phyloP scores from a whole-genome alignment of 1,284 basidiomycete species.

The Mycosarcoma mackinlayi region DNA sequence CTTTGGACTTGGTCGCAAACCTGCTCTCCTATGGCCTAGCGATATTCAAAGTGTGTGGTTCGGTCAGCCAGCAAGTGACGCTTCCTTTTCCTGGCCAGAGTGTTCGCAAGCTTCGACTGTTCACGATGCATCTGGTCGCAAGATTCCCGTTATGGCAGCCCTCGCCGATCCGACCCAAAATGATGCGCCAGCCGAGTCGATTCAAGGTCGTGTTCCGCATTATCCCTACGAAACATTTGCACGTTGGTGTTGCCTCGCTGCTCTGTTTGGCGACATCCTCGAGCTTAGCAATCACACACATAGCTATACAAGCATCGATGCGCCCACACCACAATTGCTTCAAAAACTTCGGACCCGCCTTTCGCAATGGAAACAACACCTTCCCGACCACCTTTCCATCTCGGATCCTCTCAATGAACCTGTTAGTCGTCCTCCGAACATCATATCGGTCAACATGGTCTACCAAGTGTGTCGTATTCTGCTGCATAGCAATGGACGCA shows the following conservation, averaged over 20 bases:
- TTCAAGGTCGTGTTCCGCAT: neutral
- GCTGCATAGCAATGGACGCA: conserved; percentile 3
- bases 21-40: neutral
- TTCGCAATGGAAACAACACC: neutral
- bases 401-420: neutral
- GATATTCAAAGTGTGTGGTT: conserved; percentile 1
- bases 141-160: conserved; percentile 8
- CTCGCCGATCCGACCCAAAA: neutral
- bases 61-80: conserved; percentile 2
- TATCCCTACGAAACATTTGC: conserved; percentile 7
- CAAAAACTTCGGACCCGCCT: neutral
- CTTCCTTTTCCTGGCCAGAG: conserved; percentile 2
- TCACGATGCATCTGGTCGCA: conserved; percentile 3
- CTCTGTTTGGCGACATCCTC: conserved; percentile 3
- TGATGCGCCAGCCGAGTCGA: neutral
- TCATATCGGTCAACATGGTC: conserved; percentile 8
- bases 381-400: conserved; percentile 2
- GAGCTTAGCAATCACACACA: neutral
- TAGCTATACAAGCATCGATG: neutral
- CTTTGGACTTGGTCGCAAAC: conserved; percentile 6
- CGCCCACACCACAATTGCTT: neutral
- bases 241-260: conserved; percentile 3
- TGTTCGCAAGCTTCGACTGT: conserved; percentile 2
- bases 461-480: conserved; percentile 5
- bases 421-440: conserved; percentile 2